Conservation (phyloP, 768 basidiomycete species). For the Tylopilus plumbeoviolaceoides region DNA sequence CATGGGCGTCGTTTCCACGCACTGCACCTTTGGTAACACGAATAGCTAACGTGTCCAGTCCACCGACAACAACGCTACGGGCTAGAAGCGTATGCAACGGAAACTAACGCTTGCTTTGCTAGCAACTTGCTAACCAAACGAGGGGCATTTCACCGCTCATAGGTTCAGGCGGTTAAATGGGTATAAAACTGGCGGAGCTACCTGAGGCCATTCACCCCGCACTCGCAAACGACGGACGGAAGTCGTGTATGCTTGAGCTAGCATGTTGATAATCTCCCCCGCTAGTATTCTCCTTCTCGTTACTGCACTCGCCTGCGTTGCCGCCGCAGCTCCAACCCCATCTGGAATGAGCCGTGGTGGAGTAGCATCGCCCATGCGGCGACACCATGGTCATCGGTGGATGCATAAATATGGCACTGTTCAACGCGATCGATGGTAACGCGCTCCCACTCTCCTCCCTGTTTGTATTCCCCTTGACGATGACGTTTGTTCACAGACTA, state of each 20-base stretch:
- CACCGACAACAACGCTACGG: too few relatives aligned
- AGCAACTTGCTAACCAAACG: too few relatives aligned
- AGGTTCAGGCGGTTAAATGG: too few relatives aligned
- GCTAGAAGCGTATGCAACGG: too few relatives aligned
- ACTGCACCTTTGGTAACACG: too few relatives aligned
- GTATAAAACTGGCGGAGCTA: too few relatives aligned
- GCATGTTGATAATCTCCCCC: slow-evolving; percentile 7
- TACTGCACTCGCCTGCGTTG: not conserved
- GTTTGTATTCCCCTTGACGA: not conserved
- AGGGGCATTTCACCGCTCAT: too few relatives aligned
- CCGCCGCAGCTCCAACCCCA: not conserved
- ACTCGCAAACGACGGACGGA: not conserved
- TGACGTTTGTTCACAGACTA: not conserved
- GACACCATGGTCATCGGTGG: not conserved
- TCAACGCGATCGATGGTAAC: not conserved
- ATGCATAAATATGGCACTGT: not conserved
- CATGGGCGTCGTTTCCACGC: too few relatives aligned
- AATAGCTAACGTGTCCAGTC: too few relatives aligned
- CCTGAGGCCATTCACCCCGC: not conserved
- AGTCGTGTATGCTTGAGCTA: not conserved
- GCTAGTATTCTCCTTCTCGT: slow-evolving; percentile 2
- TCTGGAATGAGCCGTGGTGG: not conserved
- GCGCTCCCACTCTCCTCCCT: not conserved
- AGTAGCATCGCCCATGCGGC: not conserved
- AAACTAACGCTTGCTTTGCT: too few relatives aligned